These are phyloP conservation scores for Monosporozyma solicola DNA, from an alignment of 805 yeast species.

Conservation along the genomic window DNA sequence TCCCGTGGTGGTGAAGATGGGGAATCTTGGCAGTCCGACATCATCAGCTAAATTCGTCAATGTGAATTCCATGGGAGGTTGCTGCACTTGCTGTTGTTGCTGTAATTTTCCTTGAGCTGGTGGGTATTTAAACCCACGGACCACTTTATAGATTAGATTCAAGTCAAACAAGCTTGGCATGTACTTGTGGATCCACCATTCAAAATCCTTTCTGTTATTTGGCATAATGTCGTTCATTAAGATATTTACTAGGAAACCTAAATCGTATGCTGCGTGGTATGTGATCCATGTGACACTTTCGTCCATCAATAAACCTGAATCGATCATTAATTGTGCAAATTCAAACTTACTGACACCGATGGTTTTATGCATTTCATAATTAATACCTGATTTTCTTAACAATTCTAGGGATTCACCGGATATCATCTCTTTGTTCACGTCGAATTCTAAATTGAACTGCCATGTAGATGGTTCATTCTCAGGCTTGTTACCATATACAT, in stretches of 20 bases:
- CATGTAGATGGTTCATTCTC: slow-evolving; percentile 69
- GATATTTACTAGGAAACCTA: slow-evolving; percentile 77
- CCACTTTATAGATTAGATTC: slow-evolving; percentile 41
- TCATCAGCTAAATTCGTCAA: slow-evolving; percentile 63
- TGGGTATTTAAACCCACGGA: slow-evolving; percentile 20
- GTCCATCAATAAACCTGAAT: slow-evolving; percentile 76
- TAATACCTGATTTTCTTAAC: slow-evolving; percentile 72
- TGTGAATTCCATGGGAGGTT: slow-evolving; percentile 15
- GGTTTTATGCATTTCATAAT: slow-evolving; percentile 62
- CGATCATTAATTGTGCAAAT: slow-evolving; percentile 77
- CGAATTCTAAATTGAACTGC: slow-evolving; percentile 91
- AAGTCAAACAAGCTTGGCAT: slow-evolving; percentile 83
- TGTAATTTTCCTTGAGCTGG: slow-evolving; percentile 10
- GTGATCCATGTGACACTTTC: slow-evolving; percentile 70
- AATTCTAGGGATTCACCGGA: slow-evolving; percentile 77
- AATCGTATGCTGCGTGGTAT: slow-evolving; percentile 90
- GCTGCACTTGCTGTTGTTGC: slow-evolving; percentile 13
- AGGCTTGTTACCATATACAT: slow-evolving; percentile 59
- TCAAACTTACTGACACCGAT: slow-evolving; percentile 71
- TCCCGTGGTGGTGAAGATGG: slow-evolving; percentile 48
- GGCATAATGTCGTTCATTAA: slow-evolving; percentile 74
- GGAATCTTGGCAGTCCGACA: slow-evolving; percentile 53
- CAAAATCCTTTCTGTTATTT: slow-evolving; percentile 66
- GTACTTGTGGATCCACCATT: slow-evolving; percentile 56
- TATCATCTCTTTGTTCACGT: slow-evolving; percentile 70